Evolutionary conservation across 164 flowering plant species (phyloP).

Genomic region (Houttuynia cordata): DNA sequence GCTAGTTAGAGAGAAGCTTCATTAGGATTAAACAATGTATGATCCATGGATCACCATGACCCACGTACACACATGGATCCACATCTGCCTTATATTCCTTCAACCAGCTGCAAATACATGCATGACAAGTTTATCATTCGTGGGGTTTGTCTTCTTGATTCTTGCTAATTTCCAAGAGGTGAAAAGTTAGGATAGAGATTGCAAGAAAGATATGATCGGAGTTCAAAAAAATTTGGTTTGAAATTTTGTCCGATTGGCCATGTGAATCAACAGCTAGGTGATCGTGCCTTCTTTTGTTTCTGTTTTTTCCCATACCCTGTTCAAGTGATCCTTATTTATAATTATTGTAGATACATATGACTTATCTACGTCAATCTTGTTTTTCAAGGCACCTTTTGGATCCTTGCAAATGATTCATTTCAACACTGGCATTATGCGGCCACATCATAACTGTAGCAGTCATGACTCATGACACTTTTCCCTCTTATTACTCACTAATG

Average conservation of each 20-base stretch:
- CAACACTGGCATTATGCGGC: not conserved
- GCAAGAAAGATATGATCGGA: not conserved
- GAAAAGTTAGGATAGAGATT: too few species aligned
- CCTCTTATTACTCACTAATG: not conserved
- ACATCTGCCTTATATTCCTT: too few species aligned
- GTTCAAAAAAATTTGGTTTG: not conserved
- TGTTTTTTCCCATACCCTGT: not conserved
- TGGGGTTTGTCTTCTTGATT: too few species aligned
- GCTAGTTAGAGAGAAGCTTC: not conserved
- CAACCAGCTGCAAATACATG: too few species aligned
- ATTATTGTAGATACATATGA: not conserved
- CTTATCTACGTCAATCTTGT: not conserved
- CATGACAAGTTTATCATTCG: too few species aligned
- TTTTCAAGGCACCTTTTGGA: not conserved
- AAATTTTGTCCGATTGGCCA: constrained; percentile 1
- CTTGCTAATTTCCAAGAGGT: too few species aligned
- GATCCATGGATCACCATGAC: too few species aligned
- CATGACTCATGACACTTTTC: not conserved
- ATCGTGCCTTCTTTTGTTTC: not conserved
- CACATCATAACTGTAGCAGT: not conserved
- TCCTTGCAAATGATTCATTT: not conserved
- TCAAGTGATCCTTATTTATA: not conserved
- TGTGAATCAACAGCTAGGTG: constrained; percentile 2
- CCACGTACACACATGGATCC: too few species aligned
- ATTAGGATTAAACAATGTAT: too few species aligned